Percentiles rank a stretch among this genome's conserved stretches.
These are phyloP conservation scores for Globomyces pollinis-pini DNA, from an alignment of 192 early-diverging fungal species.

Conservation along the genomic window DNA sequence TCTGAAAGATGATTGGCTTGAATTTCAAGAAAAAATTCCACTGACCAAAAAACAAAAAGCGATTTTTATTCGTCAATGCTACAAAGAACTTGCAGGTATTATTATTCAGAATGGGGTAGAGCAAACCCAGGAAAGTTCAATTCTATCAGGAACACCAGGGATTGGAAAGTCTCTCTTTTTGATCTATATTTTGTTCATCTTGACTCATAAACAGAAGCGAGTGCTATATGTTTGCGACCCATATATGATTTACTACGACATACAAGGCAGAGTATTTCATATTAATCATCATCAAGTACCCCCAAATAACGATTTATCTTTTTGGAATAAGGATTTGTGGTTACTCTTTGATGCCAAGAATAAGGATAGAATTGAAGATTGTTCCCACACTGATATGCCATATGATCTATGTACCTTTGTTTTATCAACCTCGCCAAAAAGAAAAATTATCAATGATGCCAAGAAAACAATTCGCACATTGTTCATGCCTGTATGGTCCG, in stretches of 20 bases:
- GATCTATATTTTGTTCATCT: conserved; percentile 29
- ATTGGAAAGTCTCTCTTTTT: conserved; percentile 66
- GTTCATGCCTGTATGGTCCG: conserved; percentile 13
- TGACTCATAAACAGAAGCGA: conserved; percentile 11
- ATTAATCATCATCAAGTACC: neutral
- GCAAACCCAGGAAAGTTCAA: conserved; percentile 3
- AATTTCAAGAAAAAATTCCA: conserved; percentile 4
- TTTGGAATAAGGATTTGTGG: conserved; percentile 12
- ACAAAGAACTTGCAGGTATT: neutral
- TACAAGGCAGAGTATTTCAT: conserved; percentile 5
- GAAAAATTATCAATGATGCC: conserved; percentile 16
- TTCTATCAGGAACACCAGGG: conserved; percentile 36
- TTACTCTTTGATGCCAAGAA: conserved; percentile 12
- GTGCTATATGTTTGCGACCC: conserved; percentile 4
- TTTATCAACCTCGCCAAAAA: conserved; percentile 13
- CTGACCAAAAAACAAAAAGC: neutral
- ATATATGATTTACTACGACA: conserved; percentile 7
- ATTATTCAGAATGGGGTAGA: conserved; percentile 1
- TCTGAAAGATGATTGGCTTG: conserved; percentile 10
- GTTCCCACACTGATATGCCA: neutral
- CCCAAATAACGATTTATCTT: neutral
- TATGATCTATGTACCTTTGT: conserved; percentile 12
- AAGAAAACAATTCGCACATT: conserved; percentile 7
- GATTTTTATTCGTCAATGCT: conserved; percentile 10
- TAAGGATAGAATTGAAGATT: conserved; percentile 10